phyloP scores from a whole-genome alignment of 176 grass and related monocot species.

The Oryza meridionalis region DNA sequence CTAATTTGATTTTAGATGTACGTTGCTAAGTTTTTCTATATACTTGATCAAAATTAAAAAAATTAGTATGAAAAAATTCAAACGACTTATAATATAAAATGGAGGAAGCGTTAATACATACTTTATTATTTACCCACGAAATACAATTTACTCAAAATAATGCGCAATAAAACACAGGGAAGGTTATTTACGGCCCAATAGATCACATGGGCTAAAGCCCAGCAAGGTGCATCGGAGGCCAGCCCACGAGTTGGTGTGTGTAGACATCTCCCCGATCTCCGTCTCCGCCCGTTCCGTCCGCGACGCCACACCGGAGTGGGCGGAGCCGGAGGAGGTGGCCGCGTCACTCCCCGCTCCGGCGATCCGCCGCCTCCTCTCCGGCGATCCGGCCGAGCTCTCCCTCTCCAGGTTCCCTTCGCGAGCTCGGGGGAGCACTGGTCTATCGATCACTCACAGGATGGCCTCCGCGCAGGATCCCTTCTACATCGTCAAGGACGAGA shows the following conservation, averaged over 20 bases:
- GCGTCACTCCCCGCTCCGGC: neutral
- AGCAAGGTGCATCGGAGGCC: neutral
- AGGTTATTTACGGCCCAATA: neutral
- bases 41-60: too few relatives aligned
- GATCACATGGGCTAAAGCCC: neutral
- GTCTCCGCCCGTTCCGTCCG: neutral
- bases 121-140: too few relatives aligned
- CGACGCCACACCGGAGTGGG: constrained; percentile 32
- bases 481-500: constrained; percentile 96
- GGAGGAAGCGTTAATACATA: too few relatives aligned
- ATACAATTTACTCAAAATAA: too few relatives aligned
- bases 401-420: neutral
- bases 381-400: neutral
- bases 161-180: too few relatives aligned
- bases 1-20: too few relatives aligned
- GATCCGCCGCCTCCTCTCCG: neutral
- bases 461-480: constrained; percentile 91
- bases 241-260: neutral
- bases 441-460: constrained; percentile 49
- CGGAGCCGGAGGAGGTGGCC: neutral
- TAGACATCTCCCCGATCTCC: neutral
- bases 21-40: too few relatives aligned
- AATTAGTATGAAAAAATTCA: too few relatives aligned
- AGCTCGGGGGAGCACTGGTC: neutral
- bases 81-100: too few relatives aligned